Base-by-base conservation (phyloP, 2,329 filamentous ascomycete species). In the Plectosphaerella sp. region DNA sequence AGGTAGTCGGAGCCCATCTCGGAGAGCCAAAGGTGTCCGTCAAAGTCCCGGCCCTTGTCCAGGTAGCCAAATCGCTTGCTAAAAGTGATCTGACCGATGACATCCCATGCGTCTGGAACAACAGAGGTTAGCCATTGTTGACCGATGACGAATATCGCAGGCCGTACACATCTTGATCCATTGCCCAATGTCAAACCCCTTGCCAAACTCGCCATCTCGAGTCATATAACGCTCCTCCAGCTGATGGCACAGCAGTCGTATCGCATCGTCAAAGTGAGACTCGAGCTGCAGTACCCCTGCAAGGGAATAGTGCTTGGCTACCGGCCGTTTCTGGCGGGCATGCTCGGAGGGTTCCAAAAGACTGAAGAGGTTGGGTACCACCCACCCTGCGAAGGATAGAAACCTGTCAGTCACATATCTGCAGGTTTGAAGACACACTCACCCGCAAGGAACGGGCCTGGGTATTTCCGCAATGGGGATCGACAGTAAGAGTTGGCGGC, bases 1-100 rank as follows among this genome's bases (percentile, higher is more conserved):
- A 71, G 57, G 64, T 69, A 64, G 39, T 71, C 64, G 0, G 72
- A 58, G 1, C 71, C 62, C 12, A 64, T 55, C 22, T 61, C 57
- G 2, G 54, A 54, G 9, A 54, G 53, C 2, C 41, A 56, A 14
- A 75, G 68, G 47, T 66, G 71, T 8, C 64, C 64, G 22, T 67
- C 65, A 50, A 71, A 59, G 53, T 77, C 73, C 2, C 57, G 51
- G 2, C 67, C 63, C 7, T 63, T 57, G 22, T 73, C 59, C 48
- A 75, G 61, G 56, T 74, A 76, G 3, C 73, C 72, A 49, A 74
- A 71, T 49, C 65, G 64, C 10, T 63, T 61, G 18, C 72, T 67
- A 45, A 73, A 75, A 20, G 65, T 68, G 18, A 73, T 55, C 28
- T 67, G 65, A 16, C 72, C 70, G 16, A 73, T 63, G n/a, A 73